Evolutionary conservation across 805 yeast genomes (phyloP), one percentile per base, ranked within the genome.

Genomic region (Danielia oregonensis): DNA sequence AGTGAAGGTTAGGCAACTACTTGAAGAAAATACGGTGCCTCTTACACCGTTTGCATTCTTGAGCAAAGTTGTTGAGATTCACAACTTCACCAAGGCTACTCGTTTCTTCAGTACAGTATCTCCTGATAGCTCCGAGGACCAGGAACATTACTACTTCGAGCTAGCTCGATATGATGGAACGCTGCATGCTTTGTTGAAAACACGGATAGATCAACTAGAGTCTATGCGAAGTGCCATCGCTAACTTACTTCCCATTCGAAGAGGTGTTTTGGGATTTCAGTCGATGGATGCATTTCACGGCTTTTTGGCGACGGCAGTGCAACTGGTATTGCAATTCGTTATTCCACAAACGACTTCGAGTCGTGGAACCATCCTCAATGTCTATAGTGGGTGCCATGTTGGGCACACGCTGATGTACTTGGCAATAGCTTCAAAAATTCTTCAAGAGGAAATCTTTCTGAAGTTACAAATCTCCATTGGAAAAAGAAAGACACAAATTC

Each of bases 71-170:
- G 6, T 19, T 6, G 9, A 19, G 9, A 19, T 19, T 9, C 22
- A 43, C 16, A 39, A 41, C 30, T 41, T 38, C 21, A 24, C 24
- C 11, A 33, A 24, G 12, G 32, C 42, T 3, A 38, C 37, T 6
- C 11, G 14, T 6, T 45, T 38, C 25, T 42, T 37, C 26, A 18
- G 23, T 13, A 18, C 14, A 7, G 13, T 24, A 4, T 37, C 35
- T 11, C 25, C 29, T 5, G 29, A 28, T 9, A n/a, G n/a, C n/a
- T n/a, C n/a, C n/a, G 30, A 22, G 3, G 22, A 21, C 19, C 24
- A 43, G n/a, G 50, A 45, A 24, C 15, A 26, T n/a, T 32, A 39
- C 21, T 39, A 38, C 18, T 43, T 43, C 17, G 48, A 43, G 24
- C 24, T 45, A 6, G 33, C 48, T 2, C 42, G 50, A n/a, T 41